Evolutionary conservation across 129 eudicot genomes (phyloP), one percentile per base, ranked within the genome.

Genomic region (Centrapalus pauciflorus): DNA sequence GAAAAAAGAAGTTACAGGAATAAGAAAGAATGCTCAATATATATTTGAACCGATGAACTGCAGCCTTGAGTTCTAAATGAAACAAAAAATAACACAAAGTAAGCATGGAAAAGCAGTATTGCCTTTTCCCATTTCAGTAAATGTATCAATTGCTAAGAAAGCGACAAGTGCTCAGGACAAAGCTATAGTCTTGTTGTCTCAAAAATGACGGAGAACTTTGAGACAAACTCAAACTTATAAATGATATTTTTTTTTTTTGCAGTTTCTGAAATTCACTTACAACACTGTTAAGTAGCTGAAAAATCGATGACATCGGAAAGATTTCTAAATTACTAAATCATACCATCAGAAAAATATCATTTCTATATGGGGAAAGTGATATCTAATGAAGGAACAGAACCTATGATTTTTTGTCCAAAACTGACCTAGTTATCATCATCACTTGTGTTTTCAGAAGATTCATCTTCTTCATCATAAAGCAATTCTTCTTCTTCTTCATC

Each of bases 401-500:
- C 34, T 27, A 62, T 1, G 55, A 24, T 60, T 30, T 71, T 50
- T 25, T 34, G 25, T 63, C 56, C 48, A 24, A 38, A 74, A 66
- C 52, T 45, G 58, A 50, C 66, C 80, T 85, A 85, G 56, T 83
- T 82, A 64, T 87, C 81, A 1, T 68, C 77, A 4, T 77, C 95
- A 41, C 81, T 82, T 41, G 74, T 54, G 49, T 73, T 77, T 61
- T 82, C 69, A 34, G 95, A 83, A 55, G 79, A 86, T 28, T 83
- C 97, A 14, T 75, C 81, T 58, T 84, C 95, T 23, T 85, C 84
- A 13, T 88, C 90, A 55, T 83, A 87, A 74, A 83, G 76, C 65
- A 78, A 76, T 32, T 87, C 97, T 62, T 87, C 97, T 61, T 84
- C 89, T 37, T 83, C 95, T 20, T 80, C 88, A 62, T 84, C 95